Conservation (phyloP, 345 rosid genomes). For the Aquilaria yunnanensis region DNA sequence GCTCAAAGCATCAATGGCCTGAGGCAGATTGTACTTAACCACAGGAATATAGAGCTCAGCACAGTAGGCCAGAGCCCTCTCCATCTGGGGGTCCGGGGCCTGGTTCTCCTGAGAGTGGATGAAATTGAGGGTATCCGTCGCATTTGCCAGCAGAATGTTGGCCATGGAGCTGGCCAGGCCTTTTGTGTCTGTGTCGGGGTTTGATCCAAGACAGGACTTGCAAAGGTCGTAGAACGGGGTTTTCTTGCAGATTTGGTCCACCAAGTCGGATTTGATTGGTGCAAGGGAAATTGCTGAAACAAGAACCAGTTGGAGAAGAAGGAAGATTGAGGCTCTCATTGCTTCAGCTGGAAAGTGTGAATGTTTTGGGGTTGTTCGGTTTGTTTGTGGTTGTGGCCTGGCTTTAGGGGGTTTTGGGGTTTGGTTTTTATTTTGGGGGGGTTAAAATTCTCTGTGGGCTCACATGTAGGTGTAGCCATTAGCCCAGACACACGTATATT, state of each 20-base stretch:
- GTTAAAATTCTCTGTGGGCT: too few relatives aligned
- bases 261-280: constrained; percentile 19
- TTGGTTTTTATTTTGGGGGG: too few relatives aligned
- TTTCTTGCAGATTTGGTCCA: constrained; percentile 55
- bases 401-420: too few relatives aligned
- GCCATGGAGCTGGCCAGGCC: constrained; percentile 43
- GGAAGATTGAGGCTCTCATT: constrained; percentile 6
- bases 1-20: constrained; percentile 57
- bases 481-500: too few relatives aligned
- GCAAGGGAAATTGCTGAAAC: background rate
- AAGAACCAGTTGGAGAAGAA: constrained; percentile 10
- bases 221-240: constrained; percentile 78
- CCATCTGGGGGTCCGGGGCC: constrained; percentile 39
- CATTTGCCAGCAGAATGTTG: constrained; percentile 38
- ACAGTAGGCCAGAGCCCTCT: constrained; percentile 66
- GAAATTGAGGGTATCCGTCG: constrained; percentile 48
- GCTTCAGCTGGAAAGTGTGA: background rate
- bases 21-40: constrained; percentile 77
- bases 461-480: too few relatives aligned
- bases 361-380: too few relatives aligned
- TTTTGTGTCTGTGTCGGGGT: constrained; percentile 22
- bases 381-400: too few relatives aligned
- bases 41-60: constrained; percentile 85
- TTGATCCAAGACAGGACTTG: constrained; percentile 31
- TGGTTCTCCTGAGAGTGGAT: constrained; percentile 37